Evolutionary conservation across 163 green algal species (phyloP).

Genomic region (Scenedesmus sp.): DNA sequence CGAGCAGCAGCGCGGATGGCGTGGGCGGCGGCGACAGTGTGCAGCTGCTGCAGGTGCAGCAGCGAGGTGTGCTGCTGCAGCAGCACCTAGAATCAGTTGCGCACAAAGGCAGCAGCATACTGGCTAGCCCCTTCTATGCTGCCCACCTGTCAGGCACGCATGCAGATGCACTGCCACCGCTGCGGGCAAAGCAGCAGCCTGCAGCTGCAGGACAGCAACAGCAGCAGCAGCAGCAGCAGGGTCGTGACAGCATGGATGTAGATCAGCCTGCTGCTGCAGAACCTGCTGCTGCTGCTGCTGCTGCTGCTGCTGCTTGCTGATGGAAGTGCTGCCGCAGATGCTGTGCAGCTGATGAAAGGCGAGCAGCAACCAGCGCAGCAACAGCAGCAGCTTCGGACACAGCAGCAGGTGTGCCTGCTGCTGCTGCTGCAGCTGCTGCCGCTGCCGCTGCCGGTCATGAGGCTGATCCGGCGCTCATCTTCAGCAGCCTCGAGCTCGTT

Average conservation of each 20-base stretch:
- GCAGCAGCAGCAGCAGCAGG: conserved; percentile 23
- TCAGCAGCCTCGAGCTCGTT: conserved; percentile 41
- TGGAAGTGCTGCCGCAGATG: background rate
- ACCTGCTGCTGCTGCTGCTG: background rate
- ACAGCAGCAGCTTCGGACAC: background rate
- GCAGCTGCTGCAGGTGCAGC: conserved; percentile 44
- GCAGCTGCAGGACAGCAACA: background rate
- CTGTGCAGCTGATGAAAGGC: background rate
- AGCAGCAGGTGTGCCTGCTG: background rate
- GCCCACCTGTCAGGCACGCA: conserved; percentile 33
- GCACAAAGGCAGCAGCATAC: background rate
- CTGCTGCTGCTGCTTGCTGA: background rate
- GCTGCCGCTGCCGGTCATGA: background rate
- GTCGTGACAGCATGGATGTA: conserved; percentile 24
- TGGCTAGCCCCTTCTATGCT: conserved; percentile 43
- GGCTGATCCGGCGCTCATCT: conserved; percentile 14
- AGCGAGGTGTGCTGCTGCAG: conserved; percentile 35
- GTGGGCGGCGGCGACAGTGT: background rate
- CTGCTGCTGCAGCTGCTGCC: background rate
- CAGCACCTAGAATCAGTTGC: conserved; percentile 32
- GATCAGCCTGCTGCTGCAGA: conserved; percentile 30
- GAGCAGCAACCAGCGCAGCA: too few relatives aligned
- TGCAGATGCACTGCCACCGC: background rate
- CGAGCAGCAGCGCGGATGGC: background rate
- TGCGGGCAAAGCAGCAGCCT: background rate